Percentiles rank a stretch among this genome's conserved stretches.
These are phyloP conservation scores for Boletus sp. DNA, from an alignment of 768 basidiomycete species.

Conservation along the genomic window DNA sequence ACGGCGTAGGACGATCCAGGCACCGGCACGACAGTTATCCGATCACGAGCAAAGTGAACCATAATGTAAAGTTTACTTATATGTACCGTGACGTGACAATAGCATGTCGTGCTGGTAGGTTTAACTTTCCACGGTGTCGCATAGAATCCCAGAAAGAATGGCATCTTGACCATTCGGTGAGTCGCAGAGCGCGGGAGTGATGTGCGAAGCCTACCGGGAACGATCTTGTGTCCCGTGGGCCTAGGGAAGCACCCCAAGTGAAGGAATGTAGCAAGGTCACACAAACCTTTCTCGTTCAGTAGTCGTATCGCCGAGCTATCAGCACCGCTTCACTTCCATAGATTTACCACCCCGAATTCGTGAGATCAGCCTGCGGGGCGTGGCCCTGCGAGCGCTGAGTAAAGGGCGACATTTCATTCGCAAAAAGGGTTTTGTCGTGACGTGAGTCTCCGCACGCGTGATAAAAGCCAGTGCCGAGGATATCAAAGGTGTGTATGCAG, in stretches of 20 bases:
- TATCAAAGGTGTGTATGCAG: background rate
- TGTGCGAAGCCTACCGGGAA: conserved; percentile 5
- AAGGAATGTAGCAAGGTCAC: background rate
- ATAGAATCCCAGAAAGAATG: conserved; percentile 3
- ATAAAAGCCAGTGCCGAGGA: background rate
- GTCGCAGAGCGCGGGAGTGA: background rate
- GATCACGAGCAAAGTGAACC: conserved; percentile 15
- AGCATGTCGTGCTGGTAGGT: conserved; percentile 1
- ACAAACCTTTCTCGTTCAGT: conserved; percentile 4
- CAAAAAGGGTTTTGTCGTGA: background rate
- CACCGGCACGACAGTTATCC: conserved; percentile 19
- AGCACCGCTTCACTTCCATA: conserved; percentile 10
- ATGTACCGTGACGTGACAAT: conserved; percentile 21
- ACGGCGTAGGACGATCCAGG: conserved; percentile 29
- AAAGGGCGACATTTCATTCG: background rate
- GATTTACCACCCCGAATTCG: conserved; percentile 19
- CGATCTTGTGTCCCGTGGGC: conserved; percentile 7
- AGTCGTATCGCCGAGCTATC: conserved; percentile 22
- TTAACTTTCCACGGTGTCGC: conserved; percentile 9
- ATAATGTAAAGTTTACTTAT: conserved; percentile 25
- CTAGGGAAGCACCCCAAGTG: background rate
- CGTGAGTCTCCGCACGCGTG: background rate
- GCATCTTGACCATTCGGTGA: background rate
- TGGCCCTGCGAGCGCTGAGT: background rate
- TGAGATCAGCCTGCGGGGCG: conserved; percentile 15